Percentiles rank a stretch among this genome's conserved stretches.
Conservation (phyloP, 768 basidiomycete species). For the Russula griseocarnosa region DNA sequence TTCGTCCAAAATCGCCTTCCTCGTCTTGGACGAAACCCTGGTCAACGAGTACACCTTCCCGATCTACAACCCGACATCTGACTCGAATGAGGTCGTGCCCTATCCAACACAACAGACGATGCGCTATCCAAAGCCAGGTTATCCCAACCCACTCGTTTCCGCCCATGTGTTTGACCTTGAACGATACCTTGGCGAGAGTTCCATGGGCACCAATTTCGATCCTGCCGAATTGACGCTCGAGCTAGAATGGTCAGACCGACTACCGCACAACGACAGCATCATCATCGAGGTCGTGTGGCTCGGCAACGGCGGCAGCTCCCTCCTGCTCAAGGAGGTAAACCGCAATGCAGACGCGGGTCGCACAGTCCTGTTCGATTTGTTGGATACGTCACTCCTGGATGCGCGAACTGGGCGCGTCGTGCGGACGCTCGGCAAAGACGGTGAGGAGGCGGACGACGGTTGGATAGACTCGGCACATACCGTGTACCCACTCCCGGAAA, state of each 20-base stretch:
- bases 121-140: constrained; percentile 87
- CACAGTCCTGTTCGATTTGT: constrained; percentile 71
- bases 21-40: constrained; percentile 80
- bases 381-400: constrained; percentile 29
- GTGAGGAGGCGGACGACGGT: constrained; percentile 86
- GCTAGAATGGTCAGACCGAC: constrained; percentile 63
- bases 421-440: constrained; percentile 71
- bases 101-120: constrained; percentile 66
- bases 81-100: constrained; percentile 67
- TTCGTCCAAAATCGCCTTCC: constrained; percentile 71
- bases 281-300: constrained; percentile 87
- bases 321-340: constrained; percentile 85
- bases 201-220: constrained; percentile 27
- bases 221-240: constrained; percentile 47
- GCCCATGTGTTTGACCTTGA: constrained; percentile 79
- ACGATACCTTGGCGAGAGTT: constrained; percentile 39
- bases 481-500: constrained; percentile 53
- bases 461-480: constrained; percentile 84
- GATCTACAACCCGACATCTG: constrained; percentile 81
- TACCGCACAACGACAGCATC: constrained; percentile 58
- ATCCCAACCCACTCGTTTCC: constrained; percentile 80
- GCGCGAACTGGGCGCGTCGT: constrained; percentile 51
- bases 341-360: constrained; percentile 76
- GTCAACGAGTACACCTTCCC: constrained; percentile 88
- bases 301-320: constrained; percentile 48